phyloP scores from a whole-genome alignment of 2,329 filamentous ascomycete species.

The Plenodomus biglobosus region DNA sequence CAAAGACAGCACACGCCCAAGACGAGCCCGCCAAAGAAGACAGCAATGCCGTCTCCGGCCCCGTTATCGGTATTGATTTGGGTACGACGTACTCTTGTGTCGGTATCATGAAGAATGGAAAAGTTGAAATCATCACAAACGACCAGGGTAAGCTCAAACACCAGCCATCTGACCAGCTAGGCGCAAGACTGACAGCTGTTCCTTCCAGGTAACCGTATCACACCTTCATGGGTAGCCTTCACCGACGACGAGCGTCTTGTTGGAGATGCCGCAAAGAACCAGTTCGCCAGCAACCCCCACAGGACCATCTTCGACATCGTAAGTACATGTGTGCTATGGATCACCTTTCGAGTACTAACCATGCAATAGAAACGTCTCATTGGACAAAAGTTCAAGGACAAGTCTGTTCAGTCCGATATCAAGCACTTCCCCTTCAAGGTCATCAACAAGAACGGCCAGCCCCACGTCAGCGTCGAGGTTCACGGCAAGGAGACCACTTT shows the following conservation, averaged over 20 bases:
- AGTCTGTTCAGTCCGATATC: slow-evolving; percentile 84
- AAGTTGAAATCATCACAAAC: slow-evolving; percentile 50
- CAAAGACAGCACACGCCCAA: slow-evolving; percentile 72
- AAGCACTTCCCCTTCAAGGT: slow-evolving; percentile 99
- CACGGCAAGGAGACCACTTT: slow-evolving; percentile 67
- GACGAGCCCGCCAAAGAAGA: slow-evolving; percentile 67
- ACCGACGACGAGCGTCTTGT: slow-evolving; percentile 96
- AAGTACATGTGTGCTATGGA: slow-evolving; percentile 14
- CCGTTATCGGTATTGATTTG: slow-evolving; percentile 78
- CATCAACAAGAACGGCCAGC: slow-evolving; percentile 85
- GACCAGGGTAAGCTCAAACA: slow-evolving; percentile 41
- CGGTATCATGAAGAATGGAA: slow-evolving; percentile 63
- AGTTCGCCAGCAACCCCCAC: slow-evolving; percentile 53
- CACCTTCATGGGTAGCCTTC: slow-evolving; percentile 83
- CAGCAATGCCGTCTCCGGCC: slow-evolving; percentile 49
- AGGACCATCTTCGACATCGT: slow-evolving; percentile 52
- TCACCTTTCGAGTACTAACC: slow-evolving; percentile 22
- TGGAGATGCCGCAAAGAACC: slow-evolving; percentile 72
- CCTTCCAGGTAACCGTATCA: slow-evolving; percentile 46
- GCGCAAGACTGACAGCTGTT: slow-evolving; percentile 24
- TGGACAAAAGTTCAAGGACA: slow-evolving; percentile 54
- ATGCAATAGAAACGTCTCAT: slow-evolving; percentile 54
- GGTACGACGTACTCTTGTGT: slow-evolving; percentile 95
- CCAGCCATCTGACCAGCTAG: neutral
- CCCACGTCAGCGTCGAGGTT: slow-evolving; percentile 75